These are phyloP conservation scores for Phytophthora multivora DNA, from an alignment of 352 stramenopile species.

Conservation along the genomic window DNA sequence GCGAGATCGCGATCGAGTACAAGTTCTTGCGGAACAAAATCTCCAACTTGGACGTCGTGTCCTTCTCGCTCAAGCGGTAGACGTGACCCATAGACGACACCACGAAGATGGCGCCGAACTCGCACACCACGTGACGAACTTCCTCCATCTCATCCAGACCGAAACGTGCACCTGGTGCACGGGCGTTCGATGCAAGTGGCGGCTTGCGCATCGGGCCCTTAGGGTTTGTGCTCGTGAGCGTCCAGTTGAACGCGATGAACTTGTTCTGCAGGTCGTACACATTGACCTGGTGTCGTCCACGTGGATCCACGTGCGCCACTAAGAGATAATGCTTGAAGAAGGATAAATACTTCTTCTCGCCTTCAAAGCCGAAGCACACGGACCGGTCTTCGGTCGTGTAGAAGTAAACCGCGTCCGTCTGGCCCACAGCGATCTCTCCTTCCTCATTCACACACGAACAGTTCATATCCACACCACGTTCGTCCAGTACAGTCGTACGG, in stretches of 20 bases:
- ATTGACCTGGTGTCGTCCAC: conserved; percentile 86
- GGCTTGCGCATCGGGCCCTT: conserved; percentile 40
- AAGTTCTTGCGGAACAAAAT: conserved; percentile 97
- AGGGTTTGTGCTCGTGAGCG: conserved; percentile 65
- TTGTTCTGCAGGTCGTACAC: conserved; percentile 94
- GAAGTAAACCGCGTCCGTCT: conserved; percentile 89
- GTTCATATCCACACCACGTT: conserved; percentile 82
- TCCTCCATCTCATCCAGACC: conserved; percentile 87
- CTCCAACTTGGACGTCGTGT: conserved; percentile 96
- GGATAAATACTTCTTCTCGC: conserved; percentile 84
- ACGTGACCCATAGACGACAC: conserved; percentile 87
- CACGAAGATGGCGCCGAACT: conserved; percentile 89
- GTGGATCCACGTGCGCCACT: conserved; percentile 82
- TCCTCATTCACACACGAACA: conserved; percentile 87
- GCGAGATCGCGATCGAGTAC: conserved; percentile 97
- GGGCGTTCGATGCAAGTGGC: conserved; percentile 37
- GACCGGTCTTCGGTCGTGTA: conserved; percentile 89
- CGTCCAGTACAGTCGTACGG: conserved; percentile 78
- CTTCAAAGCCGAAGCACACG: conserved; percentile 89
- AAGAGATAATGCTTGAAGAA: conserved; percentile 91
- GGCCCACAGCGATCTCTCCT: conserved; percentile 80
- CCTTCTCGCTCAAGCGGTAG: conserved; percentile 94
- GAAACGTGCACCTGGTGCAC: conserved; percentile 68
- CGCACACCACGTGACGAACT: conserved; percentile 84
- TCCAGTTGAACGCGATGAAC: conserved; percentile 93